Evolutionary conservation across 805 yeast species (phyloP).

Genomic region (Candida glaebosa): DNA sequence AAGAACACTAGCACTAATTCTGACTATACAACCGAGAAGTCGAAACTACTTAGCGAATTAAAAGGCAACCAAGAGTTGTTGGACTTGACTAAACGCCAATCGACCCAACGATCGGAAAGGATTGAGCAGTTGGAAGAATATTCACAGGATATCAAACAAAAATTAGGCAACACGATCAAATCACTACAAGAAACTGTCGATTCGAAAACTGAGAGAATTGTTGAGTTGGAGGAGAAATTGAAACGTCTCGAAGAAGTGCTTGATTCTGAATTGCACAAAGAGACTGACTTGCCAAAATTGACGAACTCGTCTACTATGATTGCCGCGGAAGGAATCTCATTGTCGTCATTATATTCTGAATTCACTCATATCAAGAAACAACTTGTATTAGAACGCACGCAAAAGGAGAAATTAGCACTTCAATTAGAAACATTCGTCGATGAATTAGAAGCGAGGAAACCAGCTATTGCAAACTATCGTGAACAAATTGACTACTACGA

Average conservation of each 20-base stretch:
- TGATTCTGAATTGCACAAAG: conserved; percentile 36
- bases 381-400: conserved; percentile 63
- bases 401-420: conserved; percentile 64
- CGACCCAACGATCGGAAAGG: conserved; percentile 50
- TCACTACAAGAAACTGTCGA: conserved; percentile 32
- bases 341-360: conserved; percentile 65
- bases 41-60: conserved; percentile 29
- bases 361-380: conserved; percentile 62
- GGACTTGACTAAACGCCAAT: conserved; percentile 51
- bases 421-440: conserved; percentile 69
- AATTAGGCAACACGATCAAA: conserved; percentile 34
- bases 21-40: conserved; percentile 46
- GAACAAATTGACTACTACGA: conserved; percentile 51
- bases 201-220: conserved; percentile 29
- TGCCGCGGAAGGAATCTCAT: conserved; percentile 50
- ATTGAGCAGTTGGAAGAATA: conserved; percentile 51
- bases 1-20: conserved; percentile 20
- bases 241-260: conserved; percentile 40
- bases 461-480: conserved; percentile 66
- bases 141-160: conserved; percentile 37
- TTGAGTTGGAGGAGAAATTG: conserved; percentile 32
- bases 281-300: conserved; percentile 39
- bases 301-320: conserved; percentile 56
- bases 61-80: conserved; percentile 58
- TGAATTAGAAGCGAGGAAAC: conserved; percentile 77